A percentile compares a stretch with the other conserved stretches of the same genome.
Evolutionary conservation across 768 basidiomycete genomes (phyloP).

Genomic region (Termitomyces sp.): DNA sequence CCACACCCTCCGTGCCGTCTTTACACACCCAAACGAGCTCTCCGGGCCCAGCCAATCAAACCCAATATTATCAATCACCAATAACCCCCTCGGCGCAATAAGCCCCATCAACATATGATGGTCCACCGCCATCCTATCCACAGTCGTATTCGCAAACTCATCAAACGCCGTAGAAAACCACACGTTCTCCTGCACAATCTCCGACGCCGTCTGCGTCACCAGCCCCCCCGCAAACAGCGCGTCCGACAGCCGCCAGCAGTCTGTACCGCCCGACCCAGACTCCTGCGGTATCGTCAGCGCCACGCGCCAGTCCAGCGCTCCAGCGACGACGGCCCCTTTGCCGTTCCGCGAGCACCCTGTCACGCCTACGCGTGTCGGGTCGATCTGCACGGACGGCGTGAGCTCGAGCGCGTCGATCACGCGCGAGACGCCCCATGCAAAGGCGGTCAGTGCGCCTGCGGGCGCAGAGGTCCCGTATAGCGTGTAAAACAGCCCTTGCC

Average conservation of each 20-base stretch:
- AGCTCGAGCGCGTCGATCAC: conserved; percentile 57
- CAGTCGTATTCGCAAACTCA: conserved; percentile 35
- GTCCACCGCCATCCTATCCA: conserved; percentile 48
- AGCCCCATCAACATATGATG: conserved; percentile 53
- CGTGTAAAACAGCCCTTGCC: conserved; percentile 51
- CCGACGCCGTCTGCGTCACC: conserved; percentile 46
- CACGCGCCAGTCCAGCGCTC: conserved; percentile 53
- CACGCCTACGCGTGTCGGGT: conserved; percentile 43
- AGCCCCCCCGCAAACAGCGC: conserved; percentile 36
- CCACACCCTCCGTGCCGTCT: conserved; percentile 45
- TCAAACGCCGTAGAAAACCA: conserved; percentile 54
- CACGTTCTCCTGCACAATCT: conserved; percentile 57
- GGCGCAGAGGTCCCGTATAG: conserved; percentile 42
- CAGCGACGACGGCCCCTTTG: conserved; percentile 54
- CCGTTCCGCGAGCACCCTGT: conserved; percentile 58
- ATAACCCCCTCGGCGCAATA: conserved; percentile 49
- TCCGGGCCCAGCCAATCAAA: conserved; percentile 52
- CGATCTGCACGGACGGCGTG: conserved; percentile 41
- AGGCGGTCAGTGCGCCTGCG: conserved; percentile 52
- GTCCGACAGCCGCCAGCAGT: conserved; percentile 58
- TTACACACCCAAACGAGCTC: conserved; percentile 46
- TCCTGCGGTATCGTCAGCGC: conserved; percentile 57
- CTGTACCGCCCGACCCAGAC: conserved; percentile 54
- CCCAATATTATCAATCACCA: conserved; percentile 52
- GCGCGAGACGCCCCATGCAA: conserved; percentile 56